phyloP scores from a whole-genome alignment of 2,329 filamentous ascomycete species.

The Grosmannia serpens region DNA sequence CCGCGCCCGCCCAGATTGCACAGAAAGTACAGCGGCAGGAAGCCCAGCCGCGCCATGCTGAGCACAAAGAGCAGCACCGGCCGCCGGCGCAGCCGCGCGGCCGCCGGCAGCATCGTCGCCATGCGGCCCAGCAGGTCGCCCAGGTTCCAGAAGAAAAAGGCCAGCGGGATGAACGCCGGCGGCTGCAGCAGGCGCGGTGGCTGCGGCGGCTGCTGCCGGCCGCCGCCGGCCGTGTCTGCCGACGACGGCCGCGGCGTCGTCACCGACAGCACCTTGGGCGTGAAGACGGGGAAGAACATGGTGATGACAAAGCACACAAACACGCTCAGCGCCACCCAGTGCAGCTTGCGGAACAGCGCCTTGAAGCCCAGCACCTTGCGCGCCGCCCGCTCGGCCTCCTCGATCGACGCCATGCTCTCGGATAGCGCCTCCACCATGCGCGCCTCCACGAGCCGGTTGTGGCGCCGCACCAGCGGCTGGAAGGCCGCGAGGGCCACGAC shows the following conservation, averaged over 20 bases:
- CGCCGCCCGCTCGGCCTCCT: constrained; percentile 39
- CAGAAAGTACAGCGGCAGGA: constrained; percentile 76
- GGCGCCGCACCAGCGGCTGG: constrained; percentile 55
- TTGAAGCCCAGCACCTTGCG: constrained; percentile 43
- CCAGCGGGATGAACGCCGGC: constrained; percentile 75
- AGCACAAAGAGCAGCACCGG: constrained; percentile 59
- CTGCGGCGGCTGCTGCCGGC: background rate
- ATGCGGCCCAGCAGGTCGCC: constrained; percentile 75
- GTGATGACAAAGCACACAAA: constrained; percentile 72
- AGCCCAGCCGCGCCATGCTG: constrained; percentile 52
- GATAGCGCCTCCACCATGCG: constrained; percentile 37
- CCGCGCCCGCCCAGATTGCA: constrained; percentile 79
- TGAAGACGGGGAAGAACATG: constrained; percentile 95
- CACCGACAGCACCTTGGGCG: constrained; percentile 49
- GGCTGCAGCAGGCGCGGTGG: constrained; percentile 50
- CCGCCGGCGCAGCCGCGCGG: constrained; percentile 43
- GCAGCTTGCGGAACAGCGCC: constrained; percentile 63
- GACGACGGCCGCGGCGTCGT: constrained; percentile 15
- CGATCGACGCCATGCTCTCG: constrained; percentile 36
- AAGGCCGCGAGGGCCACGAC: constrained; percentile 60
- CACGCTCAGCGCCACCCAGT: constrained; percentile 65
- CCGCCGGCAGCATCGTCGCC: constrained; percentile 43
- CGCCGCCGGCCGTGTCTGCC: constrained; percentile 11
- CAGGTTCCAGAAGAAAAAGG: constrained; percentile 85
- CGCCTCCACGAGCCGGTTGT: constrained; percentile 39